Percentiles rank a stretch among this genome's conserved stretches.
phyloP scores from a whole-genome alignment of 164 flowering plant species.

The Platanus orientalis region DNA sequence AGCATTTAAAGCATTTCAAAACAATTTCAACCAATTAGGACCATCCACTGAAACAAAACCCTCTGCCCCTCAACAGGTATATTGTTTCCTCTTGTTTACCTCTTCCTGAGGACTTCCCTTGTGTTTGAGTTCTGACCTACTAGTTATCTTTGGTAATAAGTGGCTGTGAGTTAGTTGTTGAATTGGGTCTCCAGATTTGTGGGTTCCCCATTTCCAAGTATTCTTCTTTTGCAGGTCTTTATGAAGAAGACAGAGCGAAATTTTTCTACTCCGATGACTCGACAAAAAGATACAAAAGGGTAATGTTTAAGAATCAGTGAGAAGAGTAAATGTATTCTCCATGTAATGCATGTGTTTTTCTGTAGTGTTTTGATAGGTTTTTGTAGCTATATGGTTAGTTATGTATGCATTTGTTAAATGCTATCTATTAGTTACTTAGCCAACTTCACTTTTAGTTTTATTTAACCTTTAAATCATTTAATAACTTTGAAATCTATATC shows the following conservation, averaged over 20 bases:
- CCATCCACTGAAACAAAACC: slow-evolving; percentile 27
- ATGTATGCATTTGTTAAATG: neutral
- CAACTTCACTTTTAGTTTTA: too few relatives aligned
- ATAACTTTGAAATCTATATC: neutral
- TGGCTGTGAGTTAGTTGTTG: neutral
- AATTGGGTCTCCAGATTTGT: neutral
- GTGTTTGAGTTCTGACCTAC: neutral
- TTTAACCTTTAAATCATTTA: neutral
- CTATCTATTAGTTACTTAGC: neutral
- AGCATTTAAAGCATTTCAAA: slow-evolving; percentile 81
- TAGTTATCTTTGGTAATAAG: neutral
- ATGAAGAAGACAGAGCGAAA: slow-evolving; percentile 28
- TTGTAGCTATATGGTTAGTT: neutral
- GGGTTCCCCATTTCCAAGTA: neutral
- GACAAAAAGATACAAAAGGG: slow-evolving; percentile 48
- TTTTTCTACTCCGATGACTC: slow-evolving; percentile 24
- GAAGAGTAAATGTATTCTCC: neutral
- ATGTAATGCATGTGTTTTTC: neutral
- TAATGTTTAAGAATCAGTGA: slow-evolving; percentile 25
- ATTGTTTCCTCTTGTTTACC: slow-evolving; percentile 1
- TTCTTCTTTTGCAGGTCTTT: slow-evolving; percentile 32
- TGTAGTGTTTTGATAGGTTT: neutral
- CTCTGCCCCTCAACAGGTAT: slow-evolving; percentile 42
- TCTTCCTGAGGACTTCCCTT: neutral
- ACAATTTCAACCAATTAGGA: slow-evolving; percentile 29